Conservation (phyloP, 768 basidiomycete genomes). For the Amanita subjunquillea region DNA sequence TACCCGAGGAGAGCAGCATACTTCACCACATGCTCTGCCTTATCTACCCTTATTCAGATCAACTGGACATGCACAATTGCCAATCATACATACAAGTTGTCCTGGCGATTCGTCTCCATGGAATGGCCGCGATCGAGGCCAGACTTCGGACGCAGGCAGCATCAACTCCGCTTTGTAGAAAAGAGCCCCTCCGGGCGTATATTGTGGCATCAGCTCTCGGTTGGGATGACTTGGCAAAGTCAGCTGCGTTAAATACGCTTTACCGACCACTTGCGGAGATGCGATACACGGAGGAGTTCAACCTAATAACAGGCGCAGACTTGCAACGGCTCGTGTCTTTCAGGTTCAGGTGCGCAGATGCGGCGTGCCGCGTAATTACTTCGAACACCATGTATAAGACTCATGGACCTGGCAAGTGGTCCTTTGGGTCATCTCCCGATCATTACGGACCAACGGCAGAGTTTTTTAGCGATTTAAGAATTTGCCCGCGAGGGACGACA, state of each 20-base stretch:
- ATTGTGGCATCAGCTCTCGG: background rate
- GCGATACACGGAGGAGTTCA: background rate
- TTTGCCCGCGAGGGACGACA: background rate
- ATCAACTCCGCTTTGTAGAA: background rate
- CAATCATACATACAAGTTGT: background rate
- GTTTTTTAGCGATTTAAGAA: background rate
- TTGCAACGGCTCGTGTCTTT: background rate
- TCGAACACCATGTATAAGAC: background rate
- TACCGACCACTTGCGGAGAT: background rate
- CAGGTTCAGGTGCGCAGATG: background rate
- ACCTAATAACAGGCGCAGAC: background rate
- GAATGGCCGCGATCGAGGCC: background rate
- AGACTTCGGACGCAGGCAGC: background rate
- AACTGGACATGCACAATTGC: background rate
- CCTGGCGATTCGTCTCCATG: background rate
- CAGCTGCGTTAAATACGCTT: background rate
- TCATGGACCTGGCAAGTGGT: background rate
- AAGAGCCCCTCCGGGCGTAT: background rate
- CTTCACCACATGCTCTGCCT: constrained; percentile 6
- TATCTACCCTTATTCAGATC: background rate
- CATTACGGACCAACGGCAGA: background rate
- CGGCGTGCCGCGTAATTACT: background rate
- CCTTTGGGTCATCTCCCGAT: too few species aligned
- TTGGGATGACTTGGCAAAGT: background rate
- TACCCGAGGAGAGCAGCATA: constrained; percentile 8